Percentiles rank a stretch among this genome's conserved stretches.
phyloP scores from a whole-genome alignment of 1,284 basidiomycete genomes.

The Ganoderma boninense region DNA sequence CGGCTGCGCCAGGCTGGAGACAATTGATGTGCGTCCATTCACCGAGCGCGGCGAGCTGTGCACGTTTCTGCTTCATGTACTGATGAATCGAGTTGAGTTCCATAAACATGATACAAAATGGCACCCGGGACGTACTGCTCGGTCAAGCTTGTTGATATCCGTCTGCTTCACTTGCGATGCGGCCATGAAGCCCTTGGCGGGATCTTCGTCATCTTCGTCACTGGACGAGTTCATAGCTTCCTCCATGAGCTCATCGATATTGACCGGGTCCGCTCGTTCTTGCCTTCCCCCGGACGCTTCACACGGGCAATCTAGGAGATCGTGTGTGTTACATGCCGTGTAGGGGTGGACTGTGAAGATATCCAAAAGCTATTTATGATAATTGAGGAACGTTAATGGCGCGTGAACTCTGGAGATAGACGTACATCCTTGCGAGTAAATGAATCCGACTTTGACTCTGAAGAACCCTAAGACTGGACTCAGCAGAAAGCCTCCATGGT shows the following conservation, averaged over 20 bases:
- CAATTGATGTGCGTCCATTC: constrained; percentile 92
- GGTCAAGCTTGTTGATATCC: constrained; percentile 58
- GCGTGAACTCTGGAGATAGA: constrained; percentile 16
- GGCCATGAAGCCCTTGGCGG: constrained; percentile 65
- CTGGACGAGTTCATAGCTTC: constrained; percentile 34
- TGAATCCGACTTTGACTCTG: constrained; percentile 78
- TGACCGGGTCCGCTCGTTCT: constrained; percentile 32
- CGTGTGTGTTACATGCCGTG: constrained; percentile 92
- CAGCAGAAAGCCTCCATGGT: constrained; percentile 26
- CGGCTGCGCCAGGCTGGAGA: constrained; percentile 53
- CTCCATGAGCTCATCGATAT: constrained; percentile 42
- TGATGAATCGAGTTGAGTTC: constrained; percentile 40
- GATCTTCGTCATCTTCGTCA: constrained; percentile 37
- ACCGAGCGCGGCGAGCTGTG: constrained; percentile 82
- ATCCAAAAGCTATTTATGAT: constrained; percentile 73
- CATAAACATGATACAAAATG: background rate
- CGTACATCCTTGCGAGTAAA: constrained; percentile 90
- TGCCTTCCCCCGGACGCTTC: constrained; percentile 41
- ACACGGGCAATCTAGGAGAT: constrained; percentile 83
- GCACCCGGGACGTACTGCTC: constrained; percentile 52
- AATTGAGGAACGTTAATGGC: constrained; percentile 9
- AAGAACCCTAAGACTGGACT: constrained; percentile 48
- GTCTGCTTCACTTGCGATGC: constrained; percentile 74
- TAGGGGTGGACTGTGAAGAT: constrained; percentile 89
- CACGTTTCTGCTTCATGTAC: constrained; percentile 78